phyloP scores from a whole-genome alignment of 768 basidiomycete species.

The Russula sp. region DNA sequence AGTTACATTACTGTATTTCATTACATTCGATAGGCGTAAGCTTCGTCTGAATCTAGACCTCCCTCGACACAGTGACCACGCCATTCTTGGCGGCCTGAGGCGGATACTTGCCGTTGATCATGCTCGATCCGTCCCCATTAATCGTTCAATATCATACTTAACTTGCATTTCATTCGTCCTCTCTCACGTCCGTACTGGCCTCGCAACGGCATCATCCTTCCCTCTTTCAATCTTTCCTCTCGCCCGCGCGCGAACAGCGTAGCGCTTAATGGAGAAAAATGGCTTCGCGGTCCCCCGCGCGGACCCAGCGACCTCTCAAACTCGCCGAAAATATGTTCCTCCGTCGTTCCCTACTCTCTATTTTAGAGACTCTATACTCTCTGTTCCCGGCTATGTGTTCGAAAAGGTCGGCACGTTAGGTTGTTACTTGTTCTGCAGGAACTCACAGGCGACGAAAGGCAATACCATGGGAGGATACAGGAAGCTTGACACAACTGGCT shows the following conservation, averaged over 20 bases:
- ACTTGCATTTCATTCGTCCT: background rate
- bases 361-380: constrained; percentile 49
- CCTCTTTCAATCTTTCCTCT: background rate
- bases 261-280: constrained; percentile 4
- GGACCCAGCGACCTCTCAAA: background rate
- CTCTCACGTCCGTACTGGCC: background rate
- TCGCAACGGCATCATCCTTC: background rate
- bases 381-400: constrained; percentile 67
- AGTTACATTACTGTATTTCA: background rate
- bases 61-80: background rate
- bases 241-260: background rate
- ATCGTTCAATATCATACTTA: background rate
- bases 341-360: constrained; percentile 53
- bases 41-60: background rate
- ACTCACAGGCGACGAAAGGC: constrained; percentile 36
- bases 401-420: constrained; percentile 44
- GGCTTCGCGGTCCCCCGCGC: constrained; percentile 1
- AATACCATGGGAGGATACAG: constrained; percentile 63
- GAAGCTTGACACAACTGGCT: constrained; percentile 61
- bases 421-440: background rate
- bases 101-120: constrained; percentile 10
- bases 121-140: constrained; percentile 13
- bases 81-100: background rate
- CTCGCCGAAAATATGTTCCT: constrained; percentile 48
- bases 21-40: background rate